Base-by-base conservation (phyloP, 805 yeast genomes). In the Scheffersomyces spartinae region DNA sequence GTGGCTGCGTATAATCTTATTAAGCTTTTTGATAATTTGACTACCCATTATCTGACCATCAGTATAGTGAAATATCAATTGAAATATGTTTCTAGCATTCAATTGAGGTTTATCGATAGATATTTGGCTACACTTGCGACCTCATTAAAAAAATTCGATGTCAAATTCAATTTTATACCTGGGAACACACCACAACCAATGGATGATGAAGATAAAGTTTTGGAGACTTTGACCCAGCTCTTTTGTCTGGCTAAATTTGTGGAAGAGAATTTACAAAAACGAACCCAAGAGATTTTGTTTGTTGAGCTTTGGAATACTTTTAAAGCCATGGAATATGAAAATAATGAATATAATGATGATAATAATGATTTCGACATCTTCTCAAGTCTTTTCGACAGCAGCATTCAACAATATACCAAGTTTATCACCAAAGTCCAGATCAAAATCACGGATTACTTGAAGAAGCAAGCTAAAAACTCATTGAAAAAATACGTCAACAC, bases 1-100 rank as follows among this genome's bases (percentile, higher is more conserved):
- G 65, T 65, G 33, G 68, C 83, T 1, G 71, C 85, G 0, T 55
- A 64, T 19, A 67, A 70, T 25, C 44, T 79, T 32, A 61, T 61
- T 21, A 73, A 72, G 36, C 45, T 80, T 21, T 47, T 79, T 13
- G 71, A 72, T 34, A 65, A 67, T 23, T 57, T 74, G 27, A 71
- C 75, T 3, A 55, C 55, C 9, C 73, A 69, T 33, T 73, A 72
- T 47, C 54, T 55, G 18, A 56, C 73, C 14, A 55, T 74, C 33
- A 58, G 59, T 14, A 47, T 63, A 13, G 62, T 66, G 10, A 64
- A 64, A 23, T 69, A 61, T 34, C 74, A 75, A 32, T 52, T 73
- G 29, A 61, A 65, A 35, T 74, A 71, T 33, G 53, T 77, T 6
- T 53, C 70, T 11, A 68, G 64, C 13, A 66, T 78, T 22, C 86